phyloP scores from a whole-genome alignment of 2,329 filamentous ascomycete genomes.

The Alternaria arbusti region DNA sequence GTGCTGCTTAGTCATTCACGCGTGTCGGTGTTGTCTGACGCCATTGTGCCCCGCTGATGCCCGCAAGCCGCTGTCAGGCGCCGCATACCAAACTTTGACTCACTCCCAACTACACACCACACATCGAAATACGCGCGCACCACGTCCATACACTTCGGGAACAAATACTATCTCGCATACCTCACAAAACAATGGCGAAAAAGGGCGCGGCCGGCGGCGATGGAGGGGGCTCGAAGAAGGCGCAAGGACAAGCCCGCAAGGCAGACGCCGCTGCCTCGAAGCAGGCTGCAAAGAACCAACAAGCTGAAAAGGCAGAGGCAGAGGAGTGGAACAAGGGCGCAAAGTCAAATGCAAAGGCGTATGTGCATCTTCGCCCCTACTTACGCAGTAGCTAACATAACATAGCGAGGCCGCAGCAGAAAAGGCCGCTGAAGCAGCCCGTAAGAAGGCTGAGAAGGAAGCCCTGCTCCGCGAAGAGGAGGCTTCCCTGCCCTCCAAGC shows the following conservation, averaged over 20 bases:
- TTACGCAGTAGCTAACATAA: conserved; percentile 6
- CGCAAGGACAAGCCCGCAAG: conserved; percentile 86
- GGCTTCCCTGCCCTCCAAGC: conserved; percentile 66
- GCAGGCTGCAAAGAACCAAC: conserved; percentile 71
- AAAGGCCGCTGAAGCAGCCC: conserved; percentile 80
- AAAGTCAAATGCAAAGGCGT: conserved; percentile 90
- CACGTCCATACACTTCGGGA: not conserved
- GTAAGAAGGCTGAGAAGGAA: conserved; percentile 92
- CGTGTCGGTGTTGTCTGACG: conserved; percentile 7
- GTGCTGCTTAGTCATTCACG: conserved; percentile 18
- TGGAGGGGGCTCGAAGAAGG: conserved; percentile 84
- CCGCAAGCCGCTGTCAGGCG: conserved; percentile 11
- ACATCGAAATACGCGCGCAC: not conserved
- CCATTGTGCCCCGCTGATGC: conserved; percentile 18
- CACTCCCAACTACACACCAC: conserved; percentile 4
- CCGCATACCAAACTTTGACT: conserved; percentile 23
- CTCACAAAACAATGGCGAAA: conserved; percentile 34
- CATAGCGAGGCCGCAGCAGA: conserved; percentile 80
- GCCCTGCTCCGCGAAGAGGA: conserved; percentile 85
- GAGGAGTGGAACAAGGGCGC: conserved; percentile 83
- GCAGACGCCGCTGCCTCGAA: conserved; percentile 85
- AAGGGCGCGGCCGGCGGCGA: conserved; percentile 66
- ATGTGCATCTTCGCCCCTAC: conserved; percentile 39
- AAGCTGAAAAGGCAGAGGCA: conserved; percentile 71
- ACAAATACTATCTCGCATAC: not conserved